Evolutionary conservation across 768 basidiomycete species (phyloP), one percentile per base, ranked within the genome.

Genomic region (Austroboletus festivus): DNA sequence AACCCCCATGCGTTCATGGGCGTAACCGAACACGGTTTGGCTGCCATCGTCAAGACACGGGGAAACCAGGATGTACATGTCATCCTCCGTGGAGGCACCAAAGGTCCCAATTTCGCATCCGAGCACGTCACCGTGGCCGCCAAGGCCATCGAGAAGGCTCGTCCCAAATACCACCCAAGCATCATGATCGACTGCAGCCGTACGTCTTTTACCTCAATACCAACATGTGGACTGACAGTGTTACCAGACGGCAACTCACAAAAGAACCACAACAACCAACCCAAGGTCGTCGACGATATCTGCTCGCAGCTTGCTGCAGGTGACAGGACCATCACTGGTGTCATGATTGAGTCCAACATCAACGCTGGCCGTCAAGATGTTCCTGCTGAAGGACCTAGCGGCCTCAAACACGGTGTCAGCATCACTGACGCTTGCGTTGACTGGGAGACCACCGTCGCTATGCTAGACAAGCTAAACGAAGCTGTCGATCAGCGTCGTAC

Each of bases 1-100:
- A 87, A 93, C 64, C 90, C 93, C 4, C 95, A 98, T 68, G 89
- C 91, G 28, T 98, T 98, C 77, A 92, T 98, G 86, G 94, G 87
- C 58, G 87, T 89, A 34, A 89, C 87, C 9, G 85, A 85, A 59
- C 83, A 88, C 40, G 87, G 87, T 47, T 83, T 97, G 30, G 93
- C 93, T n/a, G 79, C 92, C 12, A 98, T 98, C 68, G 95, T 97
- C 62, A 89, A 89, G 70, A 93, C 93, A 7, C 71, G 80, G 53
- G 90, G 91, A 4, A 85, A 85, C 68, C 72, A 81, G 56, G 90
- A 96, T 66, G 87, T 96, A 15, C 96, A 99, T 64, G 85, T 98
- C 59, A 97, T 98, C 69, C 83, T 98, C 38, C 87, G 96, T 45
- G 95, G 96, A 19, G 93, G 93, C 11, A 85, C 85, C 44, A 82